phyloP scores from a whole-genome alignment of 192 early-diverging fungal species.

The Backusella circina region DNA sequence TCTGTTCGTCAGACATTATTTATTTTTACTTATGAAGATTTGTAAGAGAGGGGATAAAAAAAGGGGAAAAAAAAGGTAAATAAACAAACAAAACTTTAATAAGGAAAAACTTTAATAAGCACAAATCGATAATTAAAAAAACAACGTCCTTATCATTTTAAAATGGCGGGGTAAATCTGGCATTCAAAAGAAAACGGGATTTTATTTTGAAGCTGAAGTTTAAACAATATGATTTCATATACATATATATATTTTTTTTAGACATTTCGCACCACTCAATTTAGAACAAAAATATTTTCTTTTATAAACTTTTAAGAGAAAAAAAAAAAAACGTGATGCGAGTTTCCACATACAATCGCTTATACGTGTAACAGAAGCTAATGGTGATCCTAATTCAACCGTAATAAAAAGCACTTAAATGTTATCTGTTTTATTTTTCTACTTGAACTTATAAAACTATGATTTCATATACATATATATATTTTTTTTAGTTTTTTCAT shows the following conservation, averaged over 20 bases:
- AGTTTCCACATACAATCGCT: not conserved
- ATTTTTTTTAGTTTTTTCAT: not conserved
- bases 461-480: not conserved
- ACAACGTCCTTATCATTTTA: not conserved
- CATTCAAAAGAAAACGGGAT: not conserved
- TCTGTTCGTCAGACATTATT: slow-evolving; percentile 1
- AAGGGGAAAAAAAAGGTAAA: not conserved
- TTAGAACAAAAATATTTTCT: not conserved
- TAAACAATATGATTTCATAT: not conserved
- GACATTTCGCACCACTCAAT: not conserved
- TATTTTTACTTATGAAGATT: not conserved
- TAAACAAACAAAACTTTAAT: not conserved
- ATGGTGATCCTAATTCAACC: not conserved
- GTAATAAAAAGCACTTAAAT: not conserved
- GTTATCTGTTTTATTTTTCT: not conserved
- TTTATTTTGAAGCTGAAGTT: not conserved
- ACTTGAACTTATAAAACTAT: not conserved
- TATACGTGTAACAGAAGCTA: not conserved
- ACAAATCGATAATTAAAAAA: not conserved
- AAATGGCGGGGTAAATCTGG: slow-evolving; percentile 4
- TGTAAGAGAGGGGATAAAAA: not conserved
- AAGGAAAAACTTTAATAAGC: not conserved
- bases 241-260: no score
- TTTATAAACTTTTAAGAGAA: not conserved
- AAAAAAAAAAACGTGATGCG: not conserved